Base-by-base conservation (phyloP, 192 early-diverging fungal species). In the Backusella morwellensis region DNA sequence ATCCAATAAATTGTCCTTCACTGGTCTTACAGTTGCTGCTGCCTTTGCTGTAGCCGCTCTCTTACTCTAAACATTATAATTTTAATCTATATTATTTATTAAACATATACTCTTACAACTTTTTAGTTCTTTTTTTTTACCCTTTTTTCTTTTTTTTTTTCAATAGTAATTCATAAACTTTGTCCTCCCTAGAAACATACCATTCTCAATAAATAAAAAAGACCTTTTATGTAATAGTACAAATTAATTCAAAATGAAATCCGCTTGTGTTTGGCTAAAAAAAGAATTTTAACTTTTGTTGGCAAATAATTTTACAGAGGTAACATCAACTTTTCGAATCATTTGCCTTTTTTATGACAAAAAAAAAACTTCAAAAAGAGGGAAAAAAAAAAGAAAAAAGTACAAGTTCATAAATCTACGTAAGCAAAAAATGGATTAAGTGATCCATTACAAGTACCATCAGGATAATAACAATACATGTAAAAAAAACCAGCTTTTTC, bases 91-190 rank as follows among this genome's bases (percentile, higher is more conserved):
- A 59, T 59, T 59, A 29, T 59, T 59, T 59, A 56, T 56, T 56
- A 56, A 56, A 56, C 54, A 56, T 67, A 67, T 68, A 35, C 23
- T 56, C 32, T 7, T 29, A 32, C 26, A 36, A 7, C 67, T 17
- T 68, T 41, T 68, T 68, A 32, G 21, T 68, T 68, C 11, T 15
- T 68, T 15, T 68, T 68, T 68, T 56, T 56, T 68, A 35, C 11
- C 15, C 36, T 15, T 68, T 68, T 68, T 26, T 56, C 0, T 68
- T 32, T 68, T n/a, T 68, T 68, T 63, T 63, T 63, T 81, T 78
- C 56, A 81, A 79, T 21, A 83, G 85, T 41, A 82, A 84, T 73
- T 82, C 81, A 59, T 59, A 59, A 59, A 59, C 23, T 59, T 59
- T 59, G 54, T 59, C 54, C 54, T 59, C 23, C 54, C n/a, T 26